Evolutionary conservation across 2,329 filamentous ascomycete genomes (phyloP), one percentile per base, ranked within the genome.

Genomic region (Claviceps sp.): DNA sequence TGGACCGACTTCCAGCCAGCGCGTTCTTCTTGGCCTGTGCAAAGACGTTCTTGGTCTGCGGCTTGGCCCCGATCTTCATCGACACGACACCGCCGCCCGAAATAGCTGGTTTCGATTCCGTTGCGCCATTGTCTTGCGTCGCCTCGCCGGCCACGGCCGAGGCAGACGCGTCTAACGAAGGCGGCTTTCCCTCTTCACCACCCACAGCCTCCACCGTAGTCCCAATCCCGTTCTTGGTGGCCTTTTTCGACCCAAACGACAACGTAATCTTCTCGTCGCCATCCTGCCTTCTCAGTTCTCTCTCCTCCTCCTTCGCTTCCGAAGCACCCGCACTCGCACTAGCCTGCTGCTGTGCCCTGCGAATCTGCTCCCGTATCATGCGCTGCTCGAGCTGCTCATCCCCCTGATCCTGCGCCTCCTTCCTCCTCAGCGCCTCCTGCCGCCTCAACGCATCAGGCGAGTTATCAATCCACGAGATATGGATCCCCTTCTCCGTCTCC

Each of bases 401-500:
- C 2, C 89, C 88, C 59, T 86, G 87, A 61, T 96, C 90, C 67
- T 90, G 83, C 52, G 86, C 79, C 66, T 96, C 90, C 66, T 88
- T 91, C 63, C 84, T 82, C 58, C 84, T 74, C 48, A 96, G 75
- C 26, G 88, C 88, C 58, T 96, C 91, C 56, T 87, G 81, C 49
- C 90, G 73, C 59, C 81, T 76, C 57, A 97, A 70, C 1, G 89
- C 88, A 52, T 95, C 91, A 0, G 89, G 88, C 38, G 85, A 90
- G 60, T 91, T 88, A 63, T 98, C 91, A 53, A 96, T 84, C 87
- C 90, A 98, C 1, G 85, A 76, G 51, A 98, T 82, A 61, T 89
- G 85, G 42, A 97, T 61, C 0, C 88, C 93, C 66, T 95, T 91
- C 5, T 81, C 81, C 42, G 83, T 88, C 66, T 97, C 91, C 67